Evolutionary conservation across 371 early-diverging fungal species (phyloP).

Genomic region (Mortierella sp.): DNA sequence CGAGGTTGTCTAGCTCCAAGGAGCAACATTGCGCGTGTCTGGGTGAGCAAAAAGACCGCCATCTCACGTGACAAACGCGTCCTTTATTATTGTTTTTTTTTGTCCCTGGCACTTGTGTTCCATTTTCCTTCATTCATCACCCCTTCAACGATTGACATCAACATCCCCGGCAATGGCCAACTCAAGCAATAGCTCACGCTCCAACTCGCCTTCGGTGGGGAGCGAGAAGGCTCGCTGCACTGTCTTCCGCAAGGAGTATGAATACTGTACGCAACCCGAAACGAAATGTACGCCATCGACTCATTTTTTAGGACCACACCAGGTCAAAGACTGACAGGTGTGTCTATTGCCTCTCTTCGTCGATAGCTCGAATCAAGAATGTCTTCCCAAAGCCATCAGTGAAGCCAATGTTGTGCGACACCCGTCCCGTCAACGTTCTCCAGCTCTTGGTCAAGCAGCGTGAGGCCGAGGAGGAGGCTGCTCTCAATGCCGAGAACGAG

Average conservation of each 20-base stretch:
- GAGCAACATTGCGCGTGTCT: too few species aligned
- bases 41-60: neutral
- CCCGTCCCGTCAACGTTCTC: constrained; percentile 47
- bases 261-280: constrained; percentile 28
- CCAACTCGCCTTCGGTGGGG: constrained; percentile 33
- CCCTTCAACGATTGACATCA: neutral
- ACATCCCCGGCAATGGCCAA: constrained; percentile 24
- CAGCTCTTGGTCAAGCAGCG: constrained; percentile 40
- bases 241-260: constrained; percentile 53
- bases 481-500: constrained; percentile 40
- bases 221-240: constrained; percentile 56
- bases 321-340: too few species aligned
- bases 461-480: constrained; percentile 33
- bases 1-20: too few species aligned
- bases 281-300: neutral
- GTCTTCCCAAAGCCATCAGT: constrained; percentile 21
- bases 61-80: constrained; percentile 8
- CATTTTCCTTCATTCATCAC: neutral
- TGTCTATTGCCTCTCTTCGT: neutral
- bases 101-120: neutral
- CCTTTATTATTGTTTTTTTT: constrained; percentile 15
- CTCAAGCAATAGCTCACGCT: constrained; percentile 45
- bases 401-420: constrained; percentile 41
- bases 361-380: constrained; percentile 35
- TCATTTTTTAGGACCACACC: too few species aligned